These are phyloP conservation scores for Phialocephala sp. DNA, from an alignment of 2,329 filamentous ascomycete species.

Conservation along the genomic window DNA sequence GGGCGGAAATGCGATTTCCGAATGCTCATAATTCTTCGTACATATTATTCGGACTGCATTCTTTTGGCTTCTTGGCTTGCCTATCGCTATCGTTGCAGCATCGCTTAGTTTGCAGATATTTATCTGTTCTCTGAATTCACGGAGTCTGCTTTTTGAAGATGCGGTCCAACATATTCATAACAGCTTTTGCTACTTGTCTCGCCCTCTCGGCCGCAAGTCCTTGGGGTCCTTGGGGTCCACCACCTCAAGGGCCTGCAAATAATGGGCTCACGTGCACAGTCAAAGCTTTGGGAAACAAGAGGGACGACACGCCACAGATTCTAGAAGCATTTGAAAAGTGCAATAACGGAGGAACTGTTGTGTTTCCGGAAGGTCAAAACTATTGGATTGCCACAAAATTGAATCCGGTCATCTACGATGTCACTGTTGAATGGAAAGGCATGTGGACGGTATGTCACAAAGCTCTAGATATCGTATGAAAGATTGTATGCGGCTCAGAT, in stretches of 20 bases:
- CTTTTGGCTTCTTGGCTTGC: not conserved
- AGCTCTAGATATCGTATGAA: not conserved
- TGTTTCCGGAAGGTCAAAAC: slow-evolving; percentile 55
- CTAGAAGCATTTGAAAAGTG: slow-evolving; percentile 55
- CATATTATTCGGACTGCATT: not conserved
- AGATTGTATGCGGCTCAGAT: not conserved
- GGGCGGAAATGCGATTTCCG: not conserved
- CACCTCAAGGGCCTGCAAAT: not conserved
- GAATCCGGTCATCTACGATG: slow-evolving; percentile 55
- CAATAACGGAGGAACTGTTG: slow-evolving; percentile 52
- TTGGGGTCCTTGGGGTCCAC: slow-evolving; percentile 1
- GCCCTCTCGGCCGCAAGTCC: not conserved
- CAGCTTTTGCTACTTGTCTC: not conserved
- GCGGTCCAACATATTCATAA: not conserved
- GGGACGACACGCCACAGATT: slow-evolving; percentile 58
- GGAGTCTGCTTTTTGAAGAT: not conserved
- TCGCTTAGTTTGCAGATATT: not conserved
- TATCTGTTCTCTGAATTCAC: not conserved
- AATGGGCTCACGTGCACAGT: slow-evolving; percentile 45
- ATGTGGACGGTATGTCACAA: slow-evolving; percentile 51
- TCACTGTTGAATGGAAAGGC: slow-evolving; percentile 58
- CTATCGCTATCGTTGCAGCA: not conserved
- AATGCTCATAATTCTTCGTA: not conserved
- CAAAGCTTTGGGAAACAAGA: slow-evolving; percentile 46
- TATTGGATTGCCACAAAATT: slow-evolving; percentile 58